Percentiles rank a stretch among this genome's conserved stretches.
phyloP scores from a whole-genome alignment of 352 stramenopile species.

The Phytophthora palmivora region DNA sequence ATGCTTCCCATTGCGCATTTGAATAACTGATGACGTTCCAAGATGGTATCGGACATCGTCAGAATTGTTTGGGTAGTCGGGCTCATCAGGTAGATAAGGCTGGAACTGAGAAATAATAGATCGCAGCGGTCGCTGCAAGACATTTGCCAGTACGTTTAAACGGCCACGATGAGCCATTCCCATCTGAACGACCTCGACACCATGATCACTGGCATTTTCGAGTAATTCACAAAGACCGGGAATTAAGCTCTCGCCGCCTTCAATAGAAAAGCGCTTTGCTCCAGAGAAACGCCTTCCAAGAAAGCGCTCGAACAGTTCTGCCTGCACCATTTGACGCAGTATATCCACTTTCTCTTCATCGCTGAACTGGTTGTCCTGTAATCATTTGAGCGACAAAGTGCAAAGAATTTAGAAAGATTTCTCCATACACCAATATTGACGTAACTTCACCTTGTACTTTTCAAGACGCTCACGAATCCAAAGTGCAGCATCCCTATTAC shows the following conservation, averaged over 20 bases:
- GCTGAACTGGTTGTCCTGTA: conserved; percentile 50
- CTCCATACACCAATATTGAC: neutral
- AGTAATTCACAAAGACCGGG: conserved; percentile 96
- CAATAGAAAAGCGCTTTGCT: conserved; percentile 99
- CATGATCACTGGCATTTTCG: conserved; percentile 94
- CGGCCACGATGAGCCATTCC: conserved; percentile 98
- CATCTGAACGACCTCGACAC: conserved; percentile 98
- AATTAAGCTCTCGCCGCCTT: conserved; percentile 97
- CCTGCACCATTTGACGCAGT: conserved; percentile 94
- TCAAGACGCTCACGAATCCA: conserved; percentile 80
- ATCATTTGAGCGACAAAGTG: neutral
- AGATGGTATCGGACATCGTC: conserved; percentile 91
- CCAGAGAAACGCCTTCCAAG: conserved; percentile 93
- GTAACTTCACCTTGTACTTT: conserved; percentile 58
- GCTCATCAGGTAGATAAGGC: conserved; percentile 84
- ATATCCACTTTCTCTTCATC: conserved; percentile 94
- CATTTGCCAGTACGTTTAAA: conserved; percentile 98
- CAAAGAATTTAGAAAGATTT: conserved; percentile 1
- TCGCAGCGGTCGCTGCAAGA: conserved; percentile 97
- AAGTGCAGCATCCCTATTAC: conserved; percentile 88
- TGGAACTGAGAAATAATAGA: conserved; percentile 94
- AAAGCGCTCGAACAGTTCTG: conserved; percentile 98
- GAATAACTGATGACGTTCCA: conserved; percentile 76
- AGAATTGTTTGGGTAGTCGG: conserved; percentile 88
- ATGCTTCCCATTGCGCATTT: conserved; percentile 67